Percentiles rank a stretch among this genome's conserved stretches.
These are phyloP conservation scores for Phytophthora meadii DNA, from an alignment of 352 stramenopile species.

Conservation along the genomic window DNA sequence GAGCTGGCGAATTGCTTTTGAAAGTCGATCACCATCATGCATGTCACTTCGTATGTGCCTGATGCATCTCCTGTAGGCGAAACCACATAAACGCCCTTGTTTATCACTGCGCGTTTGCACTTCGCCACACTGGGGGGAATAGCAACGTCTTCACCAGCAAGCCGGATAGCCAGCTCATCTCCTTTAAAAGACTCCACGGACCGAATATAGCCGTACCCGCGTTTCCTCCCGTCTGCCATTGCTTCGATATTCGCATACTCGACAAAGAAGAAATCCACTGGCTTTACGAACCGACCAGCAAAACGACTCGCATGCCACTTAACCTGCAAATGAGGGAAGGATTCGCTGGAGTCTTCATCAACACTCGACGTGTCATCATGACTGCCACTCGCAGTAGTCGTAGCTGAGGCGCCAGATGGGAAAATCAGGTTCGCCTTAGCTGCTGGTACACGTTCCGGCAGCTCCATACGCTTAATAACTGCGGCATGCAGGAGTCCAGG, in stretches of 20 bases:
- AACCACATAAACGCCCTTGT: slow-evolving; percentile 83
- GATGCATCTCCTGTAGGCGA: slow-evolving; percentile 40
- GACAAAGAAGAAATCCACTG: slow-evolving; percentile 88
- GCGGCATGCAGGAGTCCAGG: slow-evolving; percentile 78
- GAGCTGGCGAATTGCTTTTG: slow-evolving; percentile 75
- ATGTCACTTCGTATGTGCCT: slow-evolving; percentile 76
- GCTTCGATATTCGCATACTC: slow-evolving; percentile 87
- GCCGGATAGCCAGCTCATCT: slow-evolving; percentile 73
- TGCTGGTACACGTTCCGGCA: slow-evolving; percentile 36
- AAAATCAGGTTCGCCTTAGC: slow-evolving; percentile 23
- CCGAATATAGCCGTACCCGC: slow-evolving; percentile 80
- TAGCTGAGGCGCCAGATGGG: slow-evolving; percentile 32
- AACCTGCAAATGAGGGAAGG: slow-evolving; percentile 77
- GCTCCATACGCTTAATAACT: slow-evolving; percentile 83
- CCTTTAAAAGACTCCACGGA: slow-evolving; percentile 86
- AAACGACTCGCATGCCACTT: slow-evolving; percentile 90
- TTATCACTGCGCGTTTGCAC: slow-evolving; percentile 86
- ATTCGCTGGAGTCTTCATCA: slow-evolving; percentile 48
- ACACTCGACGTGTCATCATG: slow-evolving; percentile 53
- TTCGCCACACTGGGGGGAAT: slow-evolving; percentile 86
- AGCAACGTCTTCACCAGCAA: slow-evolving; percentile 66
- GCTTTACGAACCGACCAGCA: slow-evolving; percentile 81
- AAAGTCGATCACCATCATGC: slow-evolving; percentile 90
- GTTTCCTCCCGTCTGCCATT: slow-evolving; percentile 64
- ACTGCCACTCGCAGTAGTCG: slow-evolving; percentile 39